A percentile compares a stretch with the other conserved stretches of the same genome.
phyloP scores from a whole-genome alignment of 2,329 filamentous ascomycete species.

The Penicillium frequentans region DNA sequence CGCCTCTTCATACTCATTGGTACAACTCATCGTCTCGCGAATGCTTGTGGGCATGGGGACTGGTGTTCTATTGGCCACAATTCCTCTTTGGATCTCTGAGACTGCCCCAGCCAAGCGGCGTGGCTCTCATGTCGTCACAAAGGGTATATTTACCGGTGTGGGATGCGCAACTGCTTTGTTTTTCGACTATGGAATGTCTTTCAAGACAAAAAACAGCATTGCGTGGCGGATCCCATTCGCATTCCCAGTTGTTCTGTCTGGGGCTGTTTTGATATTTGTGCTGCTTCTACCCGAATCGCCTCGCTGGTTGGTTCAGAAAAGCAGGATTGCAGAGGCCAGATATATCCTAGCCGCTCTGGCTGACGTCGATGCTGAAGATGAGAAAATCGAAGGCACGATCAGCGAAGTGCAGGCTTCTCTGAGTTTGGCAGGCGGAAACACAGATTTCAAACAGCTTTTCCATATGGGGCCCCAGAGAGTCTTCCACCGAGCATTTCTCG shows the following conservation, averaged over 20 bases:
- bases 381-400: conserved; percentile 9
- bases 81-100: conserved; percentile 24
- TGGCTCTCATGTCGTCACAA: conserved; percentile 22
- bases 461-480: conserved; percentile 21
- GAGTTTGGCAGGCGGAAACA: conserved; percentile 7
- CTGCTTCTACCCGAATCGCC: conserved; percentile 20
- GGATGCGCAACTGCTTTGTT: conserved; percentile 21
- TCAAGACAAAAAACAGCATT: conserved; percentile 7
- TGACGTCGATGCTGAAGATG: conserved; percentile 5
- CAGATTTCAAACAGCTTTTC: conserved; percentile 11
- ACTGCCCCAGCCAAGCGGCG: conserved; percentile 20
- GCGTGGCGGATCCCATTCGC: conserved; percentile 23
- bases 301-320: conserved; percentile 21
- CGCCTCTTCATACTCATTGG: conserved; percentile 11
- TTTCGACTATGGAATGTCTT: conserved; percentile 24
- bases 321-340: conserved; percentile 14
- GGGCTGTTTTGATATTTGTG: conserved; percentile 13
- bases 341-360: conserved; percentile 18
- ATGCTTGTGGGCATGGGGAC: conserved; percentile 17
- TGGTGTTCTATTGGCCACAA: conserved; percentile 16
- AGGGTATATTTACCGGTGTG: conserved; percentile 20
- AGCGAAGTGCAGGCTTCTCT: conserved; percentile 21
- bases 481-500: conserved; percentile 19
- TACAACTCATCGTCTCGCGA: conserved; percentile 15
- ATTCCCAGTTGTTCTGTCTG: conserved; percentile 17